Conservation (phyloP, 2,329 filamentous ascomycete species). For the Venturia nashicola region DNA sequence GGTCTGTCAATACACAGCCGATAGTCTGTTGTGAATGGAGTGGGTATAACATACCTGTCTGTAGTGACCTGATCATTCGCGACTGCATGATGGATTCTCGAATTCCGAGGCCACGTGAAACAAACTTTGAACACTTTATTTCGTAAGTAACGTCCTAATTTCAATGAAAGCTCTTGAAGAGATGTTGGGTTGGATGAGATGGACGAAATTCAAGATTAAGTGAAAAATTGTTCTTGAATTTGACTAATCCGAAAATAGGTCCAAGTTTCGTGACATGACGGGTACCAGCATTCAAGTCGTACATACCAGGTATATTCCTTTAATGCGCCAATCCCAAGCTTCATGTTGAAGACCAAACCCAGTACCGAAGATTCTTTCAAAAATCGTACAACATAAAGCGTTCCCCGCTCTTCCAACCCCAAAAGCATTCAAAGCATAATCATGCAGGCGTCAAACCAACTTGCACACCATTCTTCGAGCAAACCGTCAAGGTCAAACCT, state of each 20-base stretch:
- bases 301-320: background rate
- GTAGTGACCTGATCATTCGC: too few species aligned
- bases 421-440: background rate
- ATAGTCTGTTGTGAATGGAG: too few species aligned
- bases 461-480: slow-evolving; percentile 11
- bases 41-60: too few species aligned
- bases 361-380: background rate
- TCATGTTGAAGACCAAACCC: background rate
- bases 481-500: slow-evolving; percentile 11
- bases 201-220: too few species aligned
- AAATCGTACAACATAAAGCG: background rate
- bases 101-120: too few species aligned
- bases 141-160: too few species aligned
- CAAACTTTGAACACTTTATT: too few species aligned
- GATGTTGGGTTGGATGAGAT: too few species aligned
- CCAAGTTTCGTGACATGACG: background rate
- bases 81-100: too few species aligned
- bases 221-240: background rate
- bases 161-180: too few species aligned
- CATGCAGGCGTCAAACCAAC: slow-evolving; percentile 10
- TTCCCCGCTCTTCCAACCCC: background rate
- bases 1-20: too few species aligned
- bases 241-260: background rate
- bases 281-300: background rate
- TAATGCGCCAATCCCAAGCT: background rate